A percentile compares a stretch with the other conserved stretches of the same genome.
phyloP scores from a whole-genome alignment of 495 filamentous ascomycete genomes.

The Podospora comata region DNA sequence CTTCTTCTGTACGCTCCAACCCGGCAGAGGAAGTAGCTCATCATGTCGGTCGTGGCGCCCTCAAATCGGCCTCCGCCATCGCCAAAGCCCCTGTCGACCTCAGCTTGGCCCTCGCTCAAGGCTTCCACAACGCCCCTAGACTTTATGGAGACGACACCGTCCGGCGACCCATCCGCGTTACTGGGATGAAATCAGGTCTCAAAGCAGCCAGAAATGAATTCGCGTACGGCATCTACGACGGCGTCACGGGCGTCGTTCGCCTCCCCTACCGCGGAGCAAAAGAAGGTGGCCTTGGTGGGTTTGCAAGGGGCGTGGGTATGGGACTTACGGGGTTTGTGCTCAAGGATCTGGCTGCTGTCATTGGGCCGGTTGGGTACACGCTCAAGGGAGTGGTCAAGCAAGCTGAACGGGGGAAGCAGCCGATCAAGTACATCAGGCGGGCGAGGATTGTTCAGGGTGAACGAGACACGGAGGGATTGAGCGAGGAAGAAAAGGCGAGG shows the following conservation, averaged over 20 bases:
- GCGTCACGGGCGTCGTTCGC: constrained; percentile 63
- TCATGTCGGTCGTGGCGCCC: constrained; percentile 47
- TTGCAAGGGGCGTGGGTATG: constrained; percentile 66
- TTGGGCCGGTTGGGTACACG: constrained; percentile 62
- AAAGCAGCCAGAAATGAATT: constrained; percentile 66
- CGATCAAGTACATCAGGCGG: constrained; percentile 45
- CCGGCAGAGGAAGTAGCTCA: constrained; percentile 37
- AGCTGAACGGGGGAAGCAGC: constrained; percentile 44
- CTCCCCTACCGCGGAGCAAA: constrained; percentile 64
- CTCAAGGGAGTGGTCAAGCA: constrained; percentile 64
- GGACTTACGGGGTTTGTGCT: constrained; percentile 70
- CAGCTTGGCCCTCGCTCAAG: constrained; percentile 69
- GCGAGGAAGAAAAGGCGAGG: constrained; percentile 29
- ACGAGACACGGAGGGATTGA: constrained; percentile 34
- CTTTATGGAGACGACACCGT: constrained; percentile 59
- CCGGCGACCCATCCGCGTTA: constrained; percentile 55
- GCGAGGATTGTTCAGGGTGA: constrained; percentile 50
- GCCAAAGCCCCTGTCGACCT: constrained; percentile 62
- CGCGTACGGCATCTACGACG: constrained; percentile 67
- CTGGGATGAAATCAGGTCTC: constrained; percentile 65
- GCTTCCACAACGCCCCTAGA: constrained; percentile 79
- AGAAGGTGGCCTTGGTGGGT: constrained; percentile 54
- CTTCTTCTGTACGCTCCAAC: constrained; percentile 26
- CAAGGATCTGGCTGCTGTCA: constrained; percentile 62
- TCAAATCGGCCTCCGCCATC: constrained; percentile 44